Evolutionary conservation across 192 early-diverging fungal species (phyloP).

Genomic region (Gryganskiella cystojenkinii): DNA sequence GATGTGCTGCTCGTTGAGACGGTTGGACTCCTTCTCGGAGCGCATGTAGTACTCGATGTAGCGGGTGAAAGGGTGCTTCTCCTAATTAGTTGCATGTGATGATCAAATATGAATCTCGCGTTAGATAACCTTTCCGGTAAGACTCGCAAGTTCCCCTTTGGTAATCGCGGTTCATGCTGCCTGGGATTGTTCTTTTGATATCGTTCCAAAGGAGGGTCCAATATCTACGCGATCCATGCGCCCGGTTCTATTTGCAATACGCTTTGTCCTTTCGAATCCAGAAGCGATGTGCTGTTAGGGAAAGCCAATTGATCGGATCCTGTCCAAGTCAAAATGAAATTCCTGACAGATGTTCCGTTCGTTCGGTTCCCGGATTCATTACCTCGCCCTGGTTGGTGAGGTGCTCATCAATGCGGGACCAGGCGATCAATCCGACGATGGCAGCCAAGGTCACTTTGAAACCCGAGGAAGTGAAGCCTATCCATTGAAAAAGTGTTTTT

Average conservation of each 20-base stretch:
- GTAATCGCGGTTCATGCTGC: no score
- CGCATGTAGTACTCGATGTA: slow-evolving; percentile 57
- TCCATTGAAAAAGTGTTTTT: neutral
- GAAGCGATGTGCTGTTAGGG: no score
- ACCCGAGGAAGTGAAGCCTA: slow-evolving; percentile 45
- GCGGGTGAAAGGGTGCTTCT: slow-evolving; percentile 52
- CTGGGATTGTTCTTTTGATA: no score
- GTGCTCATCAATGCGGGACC: slow-evolving; percentile 52
- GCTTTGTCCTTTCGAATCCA: no score
- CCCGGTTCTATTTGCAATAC: no score
- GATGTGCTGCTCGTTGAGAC: slow-evolving; percentile 45
- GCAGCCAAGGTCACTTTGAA: slow-evolving; percentile 45
- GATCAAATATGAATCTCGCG: neutral
- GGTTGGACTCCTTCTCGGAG: slow-evolving; percentile 49
- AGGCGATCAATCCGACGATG: slow-evolving; percentile 41
- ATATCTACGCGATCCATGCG: no score
- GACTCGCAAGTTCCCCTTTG: no score
- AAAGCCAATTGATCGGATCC: no score
- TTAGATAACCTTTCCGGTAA: no score
- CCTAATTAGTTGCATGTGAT: slow-evolving; percentile 7
- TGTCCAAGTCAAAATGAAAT: neutral
- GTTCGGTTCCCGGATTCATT: neutral
- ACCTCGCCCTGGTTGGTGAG: slow-evolving; percentile 53
- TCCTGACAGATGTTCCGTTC: neutral
- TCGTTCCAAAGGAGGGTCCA: no score